Percentiles rank a stretch among this genome's conserved stretches.
These are phyloP conservation scores for Rhodotorula sp. DNA, from an alignment of 1,284 basidiomycete species.

Conservation along the genomic window DNA sequence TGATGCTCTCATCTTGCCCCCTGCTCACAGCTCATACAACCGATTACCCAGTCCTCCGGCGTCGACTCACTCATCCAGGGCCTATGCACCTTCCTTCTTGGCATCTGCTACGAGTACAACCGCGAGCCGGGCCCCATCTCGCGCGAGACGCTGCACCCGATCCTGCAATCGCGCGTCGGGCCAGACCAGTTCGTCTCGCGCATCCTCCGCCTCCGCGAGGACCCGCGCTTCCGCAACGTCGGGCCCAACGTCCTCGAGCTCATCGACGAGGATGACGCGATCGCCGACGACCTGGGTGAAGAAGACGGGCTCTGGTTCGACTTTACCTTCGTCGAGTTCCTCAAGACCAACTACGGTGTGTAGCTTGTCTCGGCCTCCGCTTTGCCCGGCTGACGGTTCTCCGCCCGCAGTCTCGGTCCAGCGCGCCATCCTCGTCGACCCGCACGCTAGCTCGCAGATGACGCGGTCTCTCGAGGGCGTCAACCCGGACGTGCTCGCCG, in stretches of 20 bases:
- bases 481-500: slow-evolving; percentile 76
- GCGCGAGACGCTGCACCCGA: slow-evolving; percentile 74
- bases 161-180: slow-evolving; percentile 75
- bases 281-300: slow-evolving; percentile 57
- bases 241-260: slow-evolving; percentile 70
- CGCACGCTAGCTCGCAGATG: slow-evolving; percentile 43
- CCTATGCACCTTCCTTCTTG: slow-evolving; percentile 86
- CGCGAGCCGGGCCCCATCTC: slow-evolving; percentile 89
- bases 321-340: slow-evolving; percentile 98
- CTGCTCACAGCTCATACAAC: slow-evolving; percentile 74
- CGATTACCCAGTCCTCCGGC: slow-evolving; percentile 85
- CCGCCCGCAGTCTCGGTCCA: slow-evolving; percentile 56
- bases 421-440: slow-evolving; percentile 57
- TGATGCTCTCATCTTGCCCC: background rate
- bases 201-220: slow-evolving; percentile 81
- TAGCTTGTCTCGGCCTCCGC: slow-evolving; percentile 20
- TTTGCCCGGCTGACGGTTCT: too few species aligned
- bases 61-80: slow-evolving; percentile 85
- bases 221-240: slow-evolving; percentile 84
- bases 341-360: slow-evolving; percentile 95
- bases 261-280: slow-evolving; percentile 48
- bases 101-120: slow-evolving; percentile 92
- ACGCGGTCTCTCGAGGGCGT: slow-evolving; percentile 64
- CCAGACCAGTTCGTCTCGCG: slow-evolving; percentile 86
- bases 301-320: slow-evolving; percentile 96